A percentile compares a stretch with the other conserved stretches of the same genome.
Evolutionary conservation across 2,329 filamentous ascomycete genomes (phyloP).

Genomic region (Xylariaceae sp.): DNA sequence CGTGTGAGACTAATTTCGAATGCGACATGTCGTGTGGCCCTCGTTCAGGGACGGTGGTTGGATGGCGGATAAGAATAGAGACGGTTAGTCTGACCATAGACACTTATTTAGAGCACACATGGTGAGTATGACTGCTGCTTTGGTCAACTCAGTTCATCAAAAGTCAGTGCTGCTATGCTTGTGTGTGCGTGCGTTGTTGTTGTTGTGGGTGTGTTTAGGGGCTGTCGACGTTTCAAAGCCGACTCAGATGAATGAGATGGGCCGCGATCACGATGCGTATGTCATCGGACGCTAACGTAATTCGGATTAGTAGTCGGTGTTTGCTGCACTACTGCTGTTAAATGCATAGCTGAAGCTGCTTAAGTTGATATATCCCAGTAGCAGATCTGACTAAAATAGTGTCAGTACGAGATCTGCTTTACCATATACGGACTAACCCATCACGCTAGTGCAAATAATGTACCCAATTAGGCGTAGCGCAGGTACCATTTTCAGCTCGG

Average conservation of each 20-base stretch:
- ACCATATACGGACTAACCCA: too few species aligned
- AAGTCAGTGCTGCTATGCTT: too few species aligned
- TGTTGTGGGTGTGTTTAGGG: too few species aligned
- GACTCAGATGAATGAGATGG: too few species aligned
- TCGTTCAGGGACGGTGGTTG: conserved; percentile 2
- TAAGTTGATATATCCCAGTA: neutral
- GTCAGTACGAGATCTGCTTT: neutral
- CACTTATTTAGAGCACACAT: neutral
- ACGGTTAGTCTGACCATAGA: conserved; percentile 3
- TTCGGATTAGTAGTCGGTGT: neutral
- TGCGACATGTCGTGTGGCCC: neutral
- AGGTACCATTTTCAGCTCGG: neutral
- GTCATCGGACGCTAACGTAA: neutral
- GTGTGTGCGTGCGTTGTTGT: too few species aligned
- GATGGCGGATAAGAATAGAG: conserved; percentile 17
- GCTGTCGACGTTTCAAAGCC: too few species aligned
- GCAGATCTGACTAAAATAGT: neutral
- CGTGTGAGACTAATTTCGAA: neutral
- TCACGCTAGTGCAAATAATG: neutral
- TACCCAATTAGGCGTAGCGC: neutral
- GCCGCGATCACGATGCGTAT: too few species aligned
- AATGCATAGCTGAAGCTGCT: neutral
- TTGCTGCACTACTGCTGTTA: neutral
- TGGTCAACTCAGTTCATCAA: neutral
- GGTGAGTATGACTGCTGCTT: neutral